Evolutionary conservation across 805 yeast genomes (phyloP).

Genomic region (Wickerhamomyces alni): DNA sequence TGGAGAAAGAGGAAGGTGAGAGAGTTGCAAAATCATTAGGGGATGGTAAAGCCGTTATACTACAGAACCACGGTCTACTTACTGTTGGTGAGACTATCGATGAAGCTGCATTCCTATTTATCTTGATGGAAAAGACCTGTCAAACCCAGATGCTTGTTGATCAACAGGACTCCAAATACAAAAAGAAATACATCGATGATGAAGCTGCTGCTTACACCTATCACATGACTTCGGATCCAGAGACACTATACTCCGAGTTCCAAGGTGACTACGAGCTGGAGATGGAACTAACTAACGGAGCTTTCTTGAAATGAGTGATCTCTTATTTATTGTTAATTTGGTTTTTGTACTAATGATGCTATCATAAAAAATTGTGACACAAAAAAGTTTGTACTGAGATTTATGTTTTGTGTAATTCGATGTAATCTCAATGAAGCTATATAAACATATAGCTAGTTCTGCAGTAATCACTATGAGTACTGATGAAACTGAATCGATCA

Average conservation of each 20-base stretch:
- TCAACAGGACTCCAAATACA: slow-evolving; percentile 33
- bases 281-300: slow-evolving; percentile 24
- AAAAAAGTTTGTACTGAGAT: no score
- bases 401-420: no score
- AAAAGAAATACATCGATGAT: slow-evolving; percentile 41
- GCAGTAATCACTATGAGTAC: no score
- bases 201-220: slow-evolving; percentile 65
- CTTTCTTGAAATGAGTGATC: slow-evolving; percentile 13
- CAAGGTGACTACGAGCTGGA: slow-evolving; percentile 63
- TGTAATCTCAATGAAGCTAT: no score
- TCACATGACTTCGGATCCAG: slow-evolving; percentile 56
- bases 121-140: slow-evolving; percentile 58
- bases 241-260: slow-evolving; percentile 63
- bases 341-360: no score
- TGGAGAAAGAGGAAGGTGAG: slow-evolving; percentile 57
- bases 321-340: background rate
- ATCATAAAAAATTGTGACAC: no score
- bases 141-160: slow-evolving; percentile 63
- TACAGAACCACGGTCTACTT: slow-evolving; percentile 69
- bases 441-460: no score
- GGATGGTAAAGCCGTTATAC: slow-evolving; percentile 44
- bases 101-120: slow-evolving; percentile 65
- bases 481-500: no score
- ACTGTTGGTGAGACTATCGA: slow-evolving; percentile 68
- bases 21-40: slow-evolving; percentile 59